Base-by-base conservation (phyloP, 73 alveolate genomes). In the Paramecium octaurelia region DNA sequence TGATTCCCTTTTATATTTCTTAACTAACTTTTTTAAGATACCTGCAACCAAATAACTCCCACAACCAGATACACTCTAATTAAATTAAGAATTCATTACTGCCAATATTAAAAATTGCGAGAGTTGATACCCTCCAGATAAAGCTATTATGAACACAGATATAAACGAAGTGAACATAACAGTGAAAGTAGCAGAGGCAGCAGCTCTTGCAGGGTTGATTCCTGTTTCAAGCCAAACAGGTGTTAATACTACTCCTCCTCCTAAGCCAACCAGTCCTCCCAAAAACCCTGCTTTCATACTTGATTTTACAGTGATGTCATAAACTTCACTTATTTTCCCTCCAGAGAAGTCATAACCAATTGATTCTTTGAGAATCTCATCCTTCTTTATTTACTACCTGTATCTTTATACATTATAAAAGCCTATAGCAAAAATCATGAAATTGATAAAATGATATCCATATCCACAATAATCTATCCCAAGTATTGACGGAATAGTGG, bases 191-290 rank as follows among this genome's bases (percentile, higher is more conserved):
- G 98, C 93, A 35, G 98, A 95, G 23, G 96, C 98, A 18, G 98
- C 95, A 29, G 97, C 94, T 44, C 95, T 97, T 87, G 94, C 92
- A 57, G 98, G 97, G 36, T 88, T 92, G 21, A 96, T 90, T 38
- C 98, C 98, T 9, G 95, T 80, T 75, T 83, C 94, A 58, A 96
- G 92, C 92, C 93, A 73, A 35, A 96, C 92, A 75, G 98, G 98
- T 11, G 96, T 95, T 86, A 96, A 86, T 59, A 96, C 96, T 18
- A 96, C 96, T 5, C 98, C 98, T 9, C 98, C 98, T 46, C 98
- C 98, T 27, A 96, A 92, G 29, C 98, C 98, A 24, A 95, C 96
- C n/a, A 93, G 71, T 3, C 98, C 98, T 1, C 97, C 90, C 11
- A 77, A 34, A 43, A 77, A 77, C 8, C 90, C 90, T 36, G 90